Evolutionary conservation across 345 rosid species (phyloP), one percentile per base, ranked within the genome.

Genomic region (Eucalyptus cloeziana): DNA sequence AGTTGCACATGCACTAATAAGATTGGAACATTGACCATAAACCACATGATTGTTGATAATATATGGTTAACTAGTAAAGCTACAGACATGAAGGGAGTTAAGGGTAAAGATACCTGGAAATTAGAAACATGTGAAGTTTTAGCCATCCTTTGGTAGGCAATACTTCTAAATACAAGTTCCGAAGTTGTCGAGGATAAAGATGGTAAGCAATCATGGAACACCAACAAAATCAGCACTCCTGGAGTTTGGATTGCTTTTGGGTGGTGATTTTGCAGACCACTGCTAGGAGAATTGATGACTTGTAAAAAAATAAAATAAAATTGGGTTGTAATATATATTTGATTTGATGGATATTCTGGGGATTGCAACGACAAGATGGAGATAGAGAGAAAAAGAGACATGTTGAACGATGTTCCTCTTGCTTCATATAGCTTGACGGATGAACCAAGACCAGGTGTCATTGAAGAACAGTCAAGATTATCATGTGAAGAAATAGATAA

Each of bases 21-120:
- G 92, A 97, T 99, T 44, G 99, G 99, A 87, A 97, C 99, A 47
- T 93, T 96, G 89, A 97, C 99, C 67, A 95, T 99, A 58, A 97
- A 96, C 92, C 97, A 95, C 94, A 97, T 97, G 99, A 94, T 95
- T 50, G 99, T 97, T 88, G 93, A 92, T 90, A 97, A 96, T 89
- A 91, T 94, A 89, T 97, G 99, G 98, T 92, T 94, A 51, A 92
- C 94, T 87, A 94, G 91, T 64, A 90, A 91, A 83, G 83, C 92
- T 54, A 86, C 88, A 80, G 92, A 93, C 62, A 56, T 93, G 88
- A 92, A 91, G 86, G 90, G 85, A 47, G 91, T 88, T 40, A 92
- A 91, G n/a, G 50, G 54, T 80, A 90, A 50, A 85, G 90, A 67
- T 47, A 89, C 83, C 89, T 92, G 93, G 87, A 93, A 95, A 88